phyloP scores from a whole-genome alignment of 129 eudicot genomes.

The Gnaphalium uliginosum region DNA sequence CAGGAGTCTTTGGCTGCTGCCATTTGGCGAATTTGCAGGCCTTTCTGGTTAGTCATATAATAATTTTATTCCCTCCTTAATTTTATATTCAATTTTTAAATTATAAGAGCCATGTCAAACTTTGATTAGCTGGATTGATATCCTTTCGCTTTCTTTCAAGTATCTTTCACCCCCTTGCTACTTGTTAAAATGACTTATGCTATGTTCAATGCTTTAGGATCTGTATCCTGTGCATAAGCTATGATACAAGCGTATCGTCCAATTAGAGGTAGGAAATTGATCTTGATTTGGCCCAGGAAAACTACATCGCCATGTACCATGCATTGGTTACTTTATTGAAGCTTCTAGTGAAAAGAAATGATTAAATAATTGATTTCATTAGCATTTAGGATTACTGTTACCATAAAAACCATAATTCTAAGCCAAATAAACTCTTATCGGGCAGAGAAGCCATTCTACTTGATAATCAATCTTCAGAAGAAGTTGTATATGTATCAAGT shows the following conservation, averaged over 20 bases:
- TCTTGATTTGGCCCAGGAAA: background rate
- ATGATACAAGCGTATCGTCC: constrained; percentile 28
- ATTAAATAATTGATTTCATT: constrained; percentile 5
- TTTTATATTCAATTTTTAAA: constrained; percentile 35
- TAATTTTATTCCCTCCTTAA: constrained; percentile 30
- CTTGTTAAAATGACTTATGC: constrained; percentile 7
- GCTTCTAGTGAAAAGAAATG: background rate
- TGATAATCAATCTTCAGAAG: constrained; percentile 1
- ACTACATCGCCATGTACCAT: background rate
- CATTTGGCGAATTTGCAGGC: constrained; percentile 70
- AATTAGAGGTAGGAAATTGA: background rate
- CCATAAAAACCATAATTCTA: background rate
- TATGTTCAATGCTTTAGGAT: constrained; percentile 11
- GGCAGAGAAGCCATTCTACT: background rate
- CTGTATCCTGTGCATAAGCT: constrained; percentile 20
- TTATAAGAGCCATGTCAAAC: constrained; percentile 38
- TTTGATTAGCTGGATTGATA: constrained; percentile 29
- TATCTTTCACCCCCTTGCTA: constrained; percentile 18
- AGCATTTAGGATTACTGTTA: constrained; percentile 21
- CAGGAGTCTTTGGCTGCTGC: constrained; percentile 51
- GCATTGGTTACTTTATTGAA: background rate
- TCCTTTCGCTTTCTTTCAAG: constrained; percentile 25
- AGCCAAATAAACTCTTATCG: background rate
- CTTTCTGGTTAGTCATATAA: constrained; percentile 40
- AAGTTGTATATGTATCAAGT: constrained; percentile 12